A percentile compares a stretch with the other conserved stretches of the same genome.
These are phyloP conservation scores for Beauveria rudraprayagi DNA, from an alignment of 2,329 filamentous ascomycete species.

Conservation along the genomic window DNA sequence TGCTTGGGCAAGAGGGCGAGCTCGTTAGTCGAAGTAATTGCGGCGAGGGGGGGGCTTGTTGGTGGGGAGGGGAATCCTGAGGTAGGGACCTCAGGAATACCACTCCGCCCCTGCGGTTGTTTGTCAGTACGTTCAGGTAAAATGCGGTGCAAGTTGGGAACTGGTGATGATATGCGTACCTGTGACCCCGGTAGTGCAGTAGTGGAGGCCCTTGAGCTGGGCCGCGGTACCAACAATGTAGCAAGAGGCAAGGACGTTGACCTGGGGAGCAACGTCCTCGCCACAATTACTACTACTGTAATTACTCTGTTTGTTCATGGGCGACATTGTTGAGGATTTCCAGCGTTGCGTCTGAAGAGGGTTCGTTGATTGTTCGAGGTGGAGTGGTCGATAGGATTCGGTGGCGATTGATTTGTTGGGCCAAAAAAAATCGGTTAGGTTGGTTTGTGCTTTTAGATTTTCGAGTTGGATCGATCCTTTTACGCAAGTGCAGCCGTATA, in stretches of 20 bases:
- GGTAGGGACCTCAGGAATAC: conserved; percentile 88
- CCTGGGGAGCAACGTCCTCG: conserved; percentile 54
- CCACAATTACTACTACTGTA: conserved; percentile 71
- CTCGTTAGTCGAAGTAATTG: conserved; percentile 60
- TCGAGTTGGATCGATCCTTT: neutral
- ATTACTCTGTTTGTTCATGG: conserved; percentile 63
- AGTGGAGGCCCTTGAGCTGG: conserved; percentile 77
- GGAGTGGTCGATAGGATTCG: neutral
- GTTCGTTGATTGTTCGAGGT: neutral
- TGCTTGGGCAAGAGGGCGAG: conserved; percentile 55
- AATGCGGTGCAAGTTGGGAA: too few relatives aligned
- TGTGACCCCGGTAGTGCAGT: conserved; percentile 86
- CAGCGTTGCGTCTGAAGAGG: conserved; percentile 13
- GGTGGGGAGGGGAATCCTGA: conserved; percentile 78
- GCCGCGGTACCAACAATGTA: conserved; percentile 72
- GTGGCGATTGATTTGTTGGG: neutral
- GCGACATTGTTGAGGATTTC: conserved; percentile 42
- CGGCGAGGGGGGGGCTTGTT: conserved; percentile 82
- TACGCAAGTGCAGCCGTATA: conserved; percentile 3
- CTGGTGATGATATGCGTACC: conserved; percentile 39
- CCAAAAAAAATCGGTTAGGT: neutral
- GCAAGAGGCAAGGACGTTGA: conserved; percentile 83
- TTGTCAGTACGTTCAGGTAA: neutral
- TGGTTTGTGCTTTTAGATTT: neutral
- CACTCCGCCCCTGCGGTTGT: conserved; percentile 63